Conservation (phyloP, 2,329 filamentous ascomycete species). For the Colletotrichum scovillei region DNA sequence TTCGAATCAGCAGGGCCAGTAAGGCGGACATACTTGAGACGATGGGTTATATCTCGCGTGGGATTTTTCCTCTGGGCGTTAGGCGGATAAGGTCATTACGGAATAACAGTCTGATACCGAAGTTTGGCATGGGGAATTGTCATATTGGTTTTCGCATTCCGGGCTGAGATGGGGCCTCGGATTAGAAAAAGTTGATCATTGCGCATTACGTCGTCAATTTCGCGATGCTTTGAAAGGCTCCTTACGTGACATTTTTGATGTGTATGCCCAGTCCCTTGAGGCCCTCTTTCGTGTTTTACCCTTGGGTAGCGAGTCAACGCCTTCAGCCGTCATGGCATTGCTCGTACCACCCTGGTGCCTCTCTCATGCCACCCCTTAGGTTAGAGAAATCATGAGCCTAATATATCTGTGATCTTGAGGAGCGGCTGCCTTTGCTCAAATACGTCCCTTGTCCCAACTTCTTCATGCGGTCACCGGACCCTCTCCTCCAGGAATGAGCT, state of each 20-base stretch:
- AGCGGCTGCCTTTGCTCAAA: background rate
- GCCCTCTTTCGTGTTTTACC: background rate
- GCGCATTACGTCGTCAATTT: constrained; percentile 23
- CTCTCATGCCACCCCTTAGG: background rate
- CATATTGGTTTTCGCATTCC: constrained; percentile 17
- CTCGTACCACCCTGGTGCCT: background rate
- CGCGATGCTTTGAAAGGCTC: background rate
- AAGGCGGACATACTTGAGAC: background rate
- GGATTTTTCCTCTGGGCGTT: constrained; percentile 40
- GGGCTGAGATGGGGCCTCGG: background rate
- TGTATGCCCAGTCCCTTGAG: background rate
- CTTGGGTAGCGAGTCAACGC: background rate
- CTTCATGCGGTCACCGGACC: constrained; percentile 61
- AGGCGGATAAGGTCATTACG: constrained; percentile 31
- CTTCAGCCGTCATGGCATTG: background rate
- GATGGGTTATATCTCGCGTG: background rate
- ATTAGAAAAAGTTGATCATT: constrained; percentile 24
- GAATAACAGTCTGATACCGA: constrained; percentile 30
- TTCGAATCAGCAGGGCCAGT: constrained; percentile 56
- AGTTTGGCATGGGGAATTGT: constrained; percentile 11
- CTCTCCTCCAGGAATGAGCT: constrained; percentile 85
- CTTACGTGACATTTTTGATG: background rate
- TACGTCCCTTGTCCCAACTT: background rate
- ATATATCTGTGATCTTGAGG: background rate
- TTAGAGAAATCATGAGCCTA: background rate